Evolutionary conservation across 116 monocot species (phyloP).

Genomic region (Phalaenopsis hybrid): DNA sequence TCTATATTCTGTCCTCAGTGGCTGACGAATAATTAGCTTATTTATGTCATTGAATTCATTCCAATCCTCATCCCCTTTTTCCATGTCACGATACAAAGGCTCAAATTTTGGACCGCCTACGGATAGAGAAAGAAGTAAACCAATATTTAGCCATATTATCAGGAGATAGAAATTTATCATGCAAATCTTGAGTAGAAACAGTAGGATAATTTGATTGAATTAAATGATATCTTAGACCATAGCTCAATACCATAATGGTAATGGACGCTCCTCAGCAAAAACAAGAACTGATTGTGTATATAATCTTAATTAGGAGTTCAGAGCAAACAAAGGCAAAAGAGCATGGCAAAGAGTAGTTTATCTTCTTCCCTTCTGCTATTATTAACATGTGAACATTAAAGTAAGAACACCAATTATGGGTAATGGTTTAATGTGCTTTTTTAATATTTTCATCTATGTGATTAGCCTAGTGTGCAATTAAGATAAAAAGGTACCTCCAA

Average conservation of each 20-base stretch:
- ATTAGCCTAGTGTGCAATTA: background rate
- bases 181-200: background rate
- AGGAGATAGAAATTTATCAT: background rate
- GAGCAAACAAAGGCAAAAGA: background rate
- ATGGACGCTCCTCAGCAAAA: background rate
- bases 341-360: background rate
- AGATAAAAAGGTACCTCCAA: background rate
- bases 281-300: background rate
- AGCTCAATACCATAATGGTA: background rate
- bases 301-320: background rate
- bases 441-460: background rate
- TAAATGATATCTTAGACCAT: background rate
- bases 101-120: constrained; percentile 97
- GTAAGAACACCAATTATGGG: background rate
- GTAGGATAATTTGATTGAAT: background rate
- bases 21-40: constrained; percentile 92
- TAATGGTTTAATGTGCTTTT: too few relatives aligned
- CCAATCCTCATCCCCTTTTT: constrained; percentile 98
- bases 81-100: constrained; percentile 96
- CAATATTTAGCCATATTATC: too few relatives aligned
- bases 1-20: constrained; percentile 92
- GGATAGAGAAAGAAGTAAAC: background rate
- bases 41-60: constrained; percentile 82
- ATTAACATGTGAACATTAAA: background rate
- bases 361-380: background rate